Conservation (phyloP, 139 green algal genomes). For the Volvox reticuliferus region DNA sequence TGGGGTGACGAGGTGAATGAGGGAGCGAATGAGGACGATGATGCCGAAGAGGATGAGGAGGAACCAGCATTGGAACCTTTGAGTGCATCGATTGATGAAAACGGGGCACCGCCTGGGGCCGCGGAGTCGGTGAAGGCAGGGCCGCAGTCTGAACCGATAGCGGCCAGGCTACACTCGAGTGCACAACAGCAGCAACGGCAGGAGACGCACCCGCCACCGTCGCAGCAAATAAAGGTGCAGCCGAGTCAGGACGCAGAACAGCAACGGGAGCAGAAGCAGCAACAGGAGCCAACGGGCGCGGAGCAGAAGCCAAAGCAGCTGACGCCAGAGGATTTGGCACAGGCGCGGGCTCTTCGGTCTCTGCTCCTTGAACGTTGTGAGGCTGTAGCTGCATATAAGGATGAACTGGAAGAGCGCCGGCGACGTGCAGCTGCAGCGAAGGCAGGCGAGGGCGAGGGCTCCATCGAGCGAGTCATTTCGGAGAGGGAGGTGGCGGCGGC, state of each 20-base stretch:
- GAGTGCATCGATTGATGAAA: too few relatives aligned
- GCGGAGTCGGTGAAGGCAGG: too few relatives aligned
- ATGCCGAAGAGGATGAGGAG: background rate
- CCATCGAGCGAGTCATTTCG: background rate
- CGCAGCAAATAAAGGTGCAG: background rate
- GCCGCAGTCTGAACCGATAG: background rate
- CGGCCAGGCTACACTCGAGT: background rate
- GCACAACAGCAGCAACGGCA: background rate
- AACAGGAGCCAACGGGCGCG: too few relatives aligned
- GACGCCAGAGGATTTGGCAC: background rate
- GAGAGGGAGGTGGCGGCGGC: background rate
- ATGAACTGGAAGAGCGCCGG: constrained; percentile 1
- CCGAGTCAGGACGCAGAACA: too few relatives aligned
- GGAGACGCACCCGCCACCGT: background rate
- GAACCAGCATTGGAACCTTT: background rate
- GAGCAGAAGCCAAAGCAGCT: background rate
- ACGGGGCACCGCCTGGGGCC: too few relatives aligned
- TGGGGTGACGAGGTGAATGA: background rate
- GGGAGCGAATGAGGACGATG: background rate
- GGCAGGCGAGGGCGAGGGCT: background rate
- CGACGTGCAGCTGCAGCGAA: background rate
- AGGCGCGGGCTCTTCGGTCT: constrained; percentile 12
- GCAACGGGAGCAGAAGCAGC: too few relatives aligned
- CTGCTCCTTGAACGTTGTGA: constrained; percentile 45
- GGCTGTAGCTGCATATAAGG: background rate